A percentile compares a stretch with the other conserved stretches of the same genome.
Conservation (phyloP, 2,329 filamentous ascomycete species). For the Botrytis pseudocinerea region DNA sequence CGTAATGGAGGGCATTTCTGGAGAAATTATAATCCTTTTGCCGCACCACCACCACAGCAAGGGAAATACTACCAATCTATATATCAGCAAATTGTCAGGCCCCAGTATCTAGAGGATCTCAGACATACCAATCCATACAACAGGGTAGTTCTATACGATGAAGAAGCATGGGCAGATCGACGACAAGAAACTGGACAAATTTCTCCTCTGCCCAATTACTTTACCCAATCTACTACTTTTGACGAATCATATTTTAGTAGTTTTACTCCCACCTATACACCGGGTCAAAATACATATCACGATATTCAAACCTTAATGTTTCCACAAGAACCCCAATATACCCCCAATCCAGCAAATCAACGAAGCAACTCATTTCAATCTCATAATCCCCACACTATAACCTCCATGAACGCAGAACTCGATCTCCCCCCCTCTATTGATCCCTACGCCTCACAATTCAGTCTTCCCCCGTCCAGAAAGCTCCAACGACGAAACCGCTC, state of each 20-base stretch:
- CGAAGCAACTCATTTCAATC: rapidly evolving
- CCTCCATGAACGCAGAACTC: neutral
- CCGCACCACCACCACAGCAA: neutral
- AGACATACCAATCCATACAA: neutral
- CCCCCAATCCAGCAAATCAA: neutral
- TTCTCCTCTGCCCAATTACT: neutral
- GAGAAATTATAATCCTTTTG: neutral
- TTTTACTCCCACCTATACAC: rapidly evolving
- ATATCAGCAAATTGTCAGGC: neutral
- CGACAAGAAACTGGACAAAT: neutral
- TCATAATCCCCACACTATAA: neutral
- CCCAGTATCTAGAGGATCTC: neutral
- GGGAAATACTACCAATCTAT: neutral
- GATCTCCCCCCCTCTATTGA: neutral
- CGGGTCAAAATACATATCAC: neutral
- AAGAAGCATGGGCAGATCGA: neutral
- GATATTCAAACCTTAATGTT: rapidly evolving
- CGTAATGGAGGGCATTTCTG: neutral
- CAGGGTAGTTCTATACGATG: neutral
- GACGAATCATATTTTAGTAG: neutral
- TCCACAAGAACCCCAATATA: no score
- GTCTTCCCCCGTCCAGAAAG: neutral
- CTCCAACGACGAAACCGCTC: neutral
- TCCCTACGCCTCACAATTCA: neutral
- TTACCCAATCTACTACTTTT: neutral